Evolutionary conservation across 1,139 yeast species (phyloP).

Genomic region (Scheffersomyces parashehatae): DNA sequence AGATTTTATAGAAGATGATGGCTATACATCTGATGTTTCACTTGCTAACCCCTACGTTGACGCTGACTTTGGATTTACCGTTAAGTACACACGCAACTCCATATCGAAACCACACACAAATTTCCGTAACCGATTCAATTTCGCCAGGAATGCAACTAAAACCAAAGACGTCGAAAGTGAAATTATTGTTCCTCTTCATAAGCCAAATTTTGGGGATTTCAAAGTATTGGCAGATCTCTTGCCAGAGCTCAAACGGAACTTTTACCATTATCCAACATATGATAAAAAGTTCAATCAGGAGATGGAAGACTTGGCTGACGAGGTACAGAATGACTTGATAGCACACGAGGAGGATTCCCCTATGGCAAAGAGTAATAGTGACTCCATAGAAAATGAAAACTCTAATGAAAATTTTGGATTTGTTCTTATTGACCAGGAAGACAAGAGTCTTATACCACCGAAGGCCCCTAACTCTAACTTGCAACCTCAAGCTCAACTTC

Average conservation of each 20-base stretch:
- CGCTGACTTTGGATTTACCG: constrained; percentile 51
- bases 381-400: constrained; percentile 19
- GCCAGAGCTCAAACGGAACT: constrained; percentile 29
- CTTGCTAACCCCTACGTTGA: constrained; percentile 53
- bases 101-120: constrained; percentile 15
- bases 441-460: constrained; percentile 1
- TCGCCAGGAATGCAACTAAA: constrained; percentile 5
- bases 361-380: constrained; percentile 10
- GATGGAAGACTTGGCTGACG: constrained; percentile 18
- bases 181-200: constrained; percentile 31
- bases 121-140: constrained; percentile 9
- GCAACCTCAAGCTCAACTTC: not conserved
- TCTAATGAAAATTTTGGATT: constrained; percentile 23
- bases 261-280: constrained; percentile 31
- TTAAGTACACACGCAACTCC: constrained; percentile 26
- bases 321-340: constrained; percentile 9
- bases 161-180: constrained; percentile 6
- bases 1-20: constrained; percentile 17
- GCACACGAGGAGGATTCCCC: constrained; percentile 4
- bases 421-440: constrained; percentile 19
- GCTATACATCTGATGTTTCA: constrained; percentile 49
- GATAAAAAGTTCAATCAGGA: constrained; percentile 16
- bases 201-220: constrained; percentile 31
- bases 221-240: constrained; percentile 28
- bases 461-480: no score